These are phyloP conservation scores for Lanzia echinophila DNA, from an alignment of 2,329 filamentous ascomycete genomes.

Conservation along the genomic window DNA sequence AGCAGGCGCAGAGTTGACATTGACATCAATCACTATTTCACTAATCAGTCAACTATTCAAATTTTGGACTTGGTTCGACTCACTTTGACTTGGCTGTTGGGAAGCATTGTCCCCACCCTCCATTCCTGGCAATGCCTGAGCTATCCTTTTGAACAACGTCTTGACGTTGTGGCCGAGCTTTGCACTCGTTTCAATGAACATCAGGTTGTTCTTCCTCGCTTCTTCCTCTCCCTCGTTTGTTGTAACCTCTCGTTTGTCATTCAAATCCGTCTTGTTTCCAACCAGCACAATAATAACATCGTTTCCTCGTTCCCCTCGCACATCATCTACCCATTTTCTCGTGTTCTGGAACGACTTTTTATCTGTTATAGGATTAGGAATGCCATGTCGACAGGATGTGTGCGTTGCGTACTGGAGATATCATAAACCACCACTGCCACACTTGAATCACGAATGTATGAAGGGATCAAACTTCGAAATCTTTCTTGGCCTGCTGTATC, in stretches of 20 bases:
- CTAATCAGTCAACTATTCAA: neutral
- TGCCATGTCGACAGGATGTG: neutral
- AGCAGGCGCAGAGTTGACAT: constrained; percentile 65
- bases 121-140: constrained; percentile 95
- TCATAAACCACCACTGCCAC: constrained; percentile 99
- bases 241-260: constrained; percentile 96
- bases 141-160: constrained; percentile 94
- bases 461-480: constrained; percentile 94
- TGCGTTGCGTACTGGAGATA: constrained; percentile 68
- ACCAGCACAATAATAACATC: constrained; percentile 98
- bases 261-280: constrained; percentile 98
- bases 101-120: constrained; percentile 78
- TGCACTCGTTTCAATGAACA: constrained; percentile 98
- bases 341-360: constrained; percentile 98
- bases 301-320: constrained; percentile 90
- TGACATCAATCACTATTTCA: constrained; percentile 81
- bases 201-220: constrained; percentile 93
- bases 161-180: constrained; percentile 99
- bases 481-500: constrained; percentile 97
- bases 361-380: constrained; percentile 43
- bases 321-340: constrained; percentile 98
- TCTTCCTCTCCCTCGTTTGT: constrained; percentile 95
- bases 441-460: constrained; percentile 95
- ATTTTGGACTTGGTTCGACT: constrained; percentile 32
- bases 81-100: constrained; percentile 70